Base-by-base conservation (phyloP, 108 stramenopile genomes). In the Skeletonema tropicum region DNA sequence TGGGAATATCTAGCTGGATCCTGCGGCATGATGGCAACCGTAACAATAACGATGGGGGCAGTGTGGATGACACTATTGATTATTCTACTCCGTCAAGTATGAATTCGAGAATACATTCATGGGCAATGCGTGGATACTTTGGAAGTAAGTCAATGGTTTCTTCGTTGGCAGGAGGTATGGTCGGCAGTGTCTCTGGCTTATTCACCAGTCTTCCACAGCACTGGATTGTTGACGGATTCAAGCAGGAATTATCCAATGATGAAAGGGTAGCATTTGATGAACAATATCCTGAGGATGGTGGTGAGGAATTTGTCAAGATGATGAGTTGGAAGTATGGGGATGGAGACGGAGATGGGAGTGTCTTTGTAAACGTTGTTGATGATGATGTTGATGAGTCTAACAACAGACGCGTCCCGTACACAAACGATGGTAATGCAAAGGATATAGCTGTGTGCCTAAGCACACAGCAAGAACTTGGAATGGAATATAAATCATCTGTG, bases 401-500 rank as follows among this genome's bases (percentile, higher is more conserved):
- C 31, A 48, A 23, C 21, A 46, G 5, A 13, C 19, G 26, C 9
- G 25, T 48, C 14, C 26, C 29, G 1, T 31, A 52, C 45, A 42
- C 19, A 14, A 66, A 66, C 14, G 74, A 66, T 31, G 74, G 74
- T 5, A 45, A 74, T 45, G 55, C 57, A 13, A 66, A 66, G 6
- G 74, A 74, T 13, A 74, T 74, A 66, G 48, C 74, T 12, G 74
- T 74, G 9, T 74, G 74, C 25, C 57, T 74, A 26, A 74, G 61
- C 39, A 66, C 74, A 41, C 74, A 74, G 41, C 46, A 74, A 60
- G 65, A 74, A 11, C 74, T 74, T 36, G 65, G 74, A 17, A 12
- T 74, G 14, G 30, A 59, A 19, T 74, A 74, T 11, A 60, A 66
- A 13, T 42, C 38, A 2, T 45, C 41, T 12, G 57, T 74, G 6